These are phyloP conservation scores for Cenchrus fungigraminus DNA, from an alignment of 176 grass and related monocot species.

Conservation along the genomic window DNA sequence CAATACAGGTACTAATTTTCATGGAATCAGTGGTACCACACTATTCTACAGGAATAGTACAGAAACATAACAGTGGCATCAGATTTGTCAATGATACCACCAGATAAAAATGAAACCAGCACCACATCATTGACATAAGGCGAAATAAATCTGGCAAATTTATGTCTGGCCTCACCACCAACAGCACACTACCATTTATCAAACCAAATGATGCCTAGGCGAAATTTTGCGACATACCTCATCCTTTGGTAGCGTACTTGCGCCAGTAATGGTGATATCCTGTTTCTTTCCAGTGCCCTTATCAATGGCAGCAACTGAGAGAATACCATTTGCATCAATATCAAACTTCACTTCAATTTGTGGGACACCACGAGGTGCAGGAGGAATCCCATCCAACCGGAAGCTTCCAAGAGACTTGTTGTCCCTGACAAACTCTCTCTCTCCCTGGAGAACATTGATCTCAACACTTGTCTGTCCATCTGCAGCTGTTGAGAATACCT, in stretches of 20 bases:
- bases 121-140: background rate
- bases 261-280: constrained; percentile 97
- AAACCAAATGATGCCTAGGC: background rate
- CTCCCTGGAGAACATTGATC: constrained; percentile 96
- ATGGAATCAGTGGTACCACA: background rate
- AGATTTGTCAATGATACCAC: background rate
- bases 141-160: background rate
- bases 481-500: constrained; percentile 97
- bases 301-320: constrained; percentile 91
- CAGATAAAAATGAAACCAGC: background rate
- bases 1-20: background rate
- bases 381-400: constrained; percentile 92
- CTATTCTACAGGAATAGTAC: background rate
- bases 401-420: constrained; percentile 97
- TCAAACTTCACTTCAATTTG: constrained; percentile 99
- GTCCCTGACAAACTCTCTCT: constrained; percentile 97
- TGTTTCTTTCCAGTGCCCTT: constrained; percentile 99
- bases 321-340: constrained; percentile 99
- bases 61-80: background rate
- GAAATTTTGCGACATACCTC: constrained; percentile 62
- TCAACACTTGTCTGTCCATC: constrained; percentile 96
- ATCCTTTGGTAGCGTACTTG: constrained; percentile 91
- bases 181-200: background rate
- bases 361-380: constrained; percentile 90
- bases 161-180: background rate